A percentile compares a stretch with the other conserved stretches of the same genome.
These are phyloP conservation scores for Maudiozyma turicensis DNA, from an alignment of 805 yeast species.

Conservation along the genomic window DNA sequence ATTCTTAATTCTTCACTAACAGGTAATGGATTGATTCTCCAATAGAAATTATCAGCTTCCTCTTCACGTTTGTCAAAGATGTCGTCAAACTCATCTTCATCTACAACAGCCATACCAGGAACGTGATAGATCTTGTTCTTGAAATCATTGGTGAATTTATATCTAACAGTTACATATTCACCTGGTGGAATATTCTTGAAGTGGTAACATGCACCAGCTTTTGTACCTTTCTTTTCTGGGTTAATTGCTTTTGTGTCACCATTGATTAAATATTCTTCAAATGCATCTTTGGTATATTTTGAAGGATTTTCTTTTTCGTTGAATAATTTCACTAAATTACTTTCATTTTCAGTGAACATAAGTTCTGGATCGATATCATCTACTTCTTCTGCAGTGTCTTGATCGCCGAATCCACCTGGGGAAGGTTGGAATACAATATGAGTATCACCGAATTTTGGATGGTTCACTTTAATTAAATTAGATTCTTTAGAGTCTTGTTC, in stretches of 20 bases:
- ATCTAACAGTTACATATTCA: slow-evolving; percentile 81
- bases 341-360: slow-evolving; percentile 83
- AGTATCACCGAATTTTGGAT: slow-evolving; percentile 58
- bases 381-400: slow-evolving; percentile 8
- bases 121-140: slow-evolving; percentile 22
- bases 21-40: slow-evolving; percentile 81
- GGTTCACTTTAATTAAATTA: slow-evolving; percentile 49
- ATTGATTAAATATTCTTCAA: slow-evolving; percentile 66
- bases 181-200: slow-evolving; percentile 80
- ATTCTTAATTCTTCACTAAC: slow-evolving; percentile 69
- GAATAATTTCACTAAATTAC: slow-evolving; percentile 63
- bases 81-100: slow-evolving; percentile 67
- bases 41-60: slow-evolving; percentile 89
- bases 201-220: slow-evolving; percentile 73
- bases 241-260: slow-evolving; percentile 54
- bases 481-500: slow-evolving; percentile 29
- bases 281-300: slow-evolving; percentile 74
- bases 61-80: slow-evolving; percentile 61
- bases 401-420: slow-evolving; percentile 52
- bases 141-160: slow-evolving; percentile 45
- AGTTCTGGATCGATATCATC: slow-evolving; percentile 67
- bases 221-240: slow-evolving; percentile 67
- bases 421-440: slow-evolving; percentile 72
- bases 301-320: slow-evolving; percentile 46
- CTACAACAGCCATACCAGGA: slow-evolving; percentile 37